These are phyloP conservation scores for Auriculariales sp. DNA, from an alignment of 768 basidiomycete genomes.

Conservation along the genomic window DNA sequence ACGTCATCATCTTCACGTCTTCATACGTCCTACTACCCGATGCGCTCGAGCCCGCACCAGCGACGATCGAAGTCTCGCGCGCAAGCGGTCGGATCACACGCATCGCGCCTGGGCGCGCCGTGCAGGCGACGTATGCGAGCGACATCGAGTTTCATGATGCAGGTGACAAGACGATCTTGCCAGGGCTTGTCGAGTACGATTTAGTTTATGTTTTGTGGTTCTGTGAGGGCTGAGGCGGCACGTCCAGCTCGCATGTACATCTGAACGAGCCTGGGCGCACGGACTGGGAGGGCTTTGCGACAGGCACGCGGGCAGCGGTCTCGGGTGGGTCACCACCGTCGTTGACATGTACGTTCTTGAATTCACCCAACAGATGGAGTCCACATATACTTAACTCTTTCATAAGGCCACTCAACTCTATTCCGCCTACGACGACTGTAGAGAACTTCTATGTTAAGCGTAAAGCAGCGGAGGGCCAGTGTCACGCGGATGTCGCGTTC, in stretches of 20 bases:
- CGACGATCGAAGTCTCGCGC: constrained; percentile 48
- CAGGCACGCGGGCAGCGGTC: constrained; percentile 80
- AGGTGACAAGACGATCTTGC: constrained; percentile 45
- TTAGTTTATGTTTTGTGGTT: neutral
- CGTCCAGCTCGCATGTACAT: constrained; percentile 70
- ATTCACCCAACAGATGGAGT: no score
- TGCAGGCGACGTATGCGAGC: constrained; percentile 16
- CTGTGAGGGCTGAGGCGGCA: constrained; percentile 2
- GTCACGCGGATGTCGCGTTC: constrained; percentile 72
- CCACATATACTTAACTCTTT: no score
- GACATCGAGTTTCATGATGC: constrained; percentile 35
- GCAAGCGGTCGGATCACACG: constrained; percentile 44
- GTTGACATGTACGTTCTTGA: no score
- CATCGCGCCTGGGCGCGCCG: constrained; percentile 24
- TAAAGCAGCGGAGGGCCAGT: constrained; percentile 53
- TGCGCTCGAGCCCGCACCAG: constrained; percentile 32
- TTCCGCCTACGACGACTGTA: constrained; percentile 88
- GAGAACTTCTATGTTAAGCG: constrained; percentile 60
- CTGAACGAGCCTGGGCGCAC: constrained; percentile 89
- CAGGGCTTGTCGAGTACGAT: constrained; percentile 69
- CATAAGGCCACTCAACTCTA: constrained; percentile 94
- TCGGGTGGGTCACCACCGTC: constrained; percentile 87
- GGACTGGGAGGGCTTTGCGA: constrained; percentile 88
- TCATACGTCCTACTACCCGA: constrained; percentile 45
- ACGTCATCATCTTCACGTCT: constrained; percentile 31